A percentile compares a stretch with the other conserved stretches of the same genome.
These are phyloP conservation scores for Pseudocercospora fuligena DNA, from an alignment of 2,329 filamentous ascomycete species.

Conservation along the genomic window DNA sequence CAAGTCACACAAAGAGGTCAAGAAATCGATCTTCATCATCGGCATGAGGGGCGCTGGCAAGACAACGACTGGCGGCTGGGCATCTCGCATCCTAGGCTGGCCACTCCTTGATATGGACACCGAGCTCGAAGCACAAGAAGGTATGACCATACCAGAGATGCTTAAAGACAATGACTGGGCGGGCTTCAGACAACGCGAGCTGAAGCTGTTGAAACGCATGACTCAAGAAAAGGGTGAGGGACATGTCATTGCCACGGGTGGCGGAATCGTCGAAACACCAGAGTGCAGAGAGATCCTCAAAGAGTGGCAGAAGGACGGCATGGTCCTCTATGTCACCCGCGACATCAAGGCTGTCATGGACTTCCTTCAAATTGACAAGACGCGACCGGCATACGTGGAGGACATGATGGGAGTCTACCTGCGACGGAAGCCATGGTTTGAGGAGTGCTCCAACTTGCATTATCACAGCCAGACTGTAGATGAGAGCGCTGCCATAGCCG, in stretches of 20 bases:
- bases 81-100: conserved; percentile 74
- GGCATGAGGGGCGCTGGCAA: conserved; percentile 98
- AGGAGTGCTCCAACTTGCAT: conserved; percentile 90
- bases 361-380: conserved; percentile 87
- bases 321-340: conserved; percentile 84
- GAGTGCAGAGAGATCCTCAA: conserved; percentile 77
- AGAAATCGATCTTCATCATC: conserved; percentile 85
- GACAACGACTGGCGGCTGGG: conserved; percentile 89
- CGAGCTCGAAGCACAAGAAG: conserved; percentile 76
- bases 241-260: conserved; percentile 90
- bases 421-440: conserved; percentile 85
- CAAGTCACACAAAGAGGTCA: conserved; percentile 35
- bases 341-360: conserved; percentile 87
- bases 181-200: conserved; percentile 80
- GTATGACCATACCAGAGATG: conserved; percentile 82
- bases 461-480: conserved; percentile 79
- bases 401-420: conserved; percentile 91
- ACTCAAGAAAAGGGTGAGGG: conserved; percentile 75
- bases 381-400: conserved; percentile 87
- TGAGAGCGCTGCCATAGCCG: conserved; percentile 41
- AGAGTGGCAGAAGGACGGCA: conserved; percentile 77
- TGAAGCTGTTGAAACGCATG: conserved; percentile 72
- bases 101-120: conserved; percentile 85
- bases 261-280: conserved; percentile 85
- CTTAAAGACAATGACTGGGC: conserved; percentile 83